These are phyloP conservation scores for Baorangia bicolor DNA, from an alignment of 768 basidiomycete genomes.

Conservation along the genomic window DNA sequence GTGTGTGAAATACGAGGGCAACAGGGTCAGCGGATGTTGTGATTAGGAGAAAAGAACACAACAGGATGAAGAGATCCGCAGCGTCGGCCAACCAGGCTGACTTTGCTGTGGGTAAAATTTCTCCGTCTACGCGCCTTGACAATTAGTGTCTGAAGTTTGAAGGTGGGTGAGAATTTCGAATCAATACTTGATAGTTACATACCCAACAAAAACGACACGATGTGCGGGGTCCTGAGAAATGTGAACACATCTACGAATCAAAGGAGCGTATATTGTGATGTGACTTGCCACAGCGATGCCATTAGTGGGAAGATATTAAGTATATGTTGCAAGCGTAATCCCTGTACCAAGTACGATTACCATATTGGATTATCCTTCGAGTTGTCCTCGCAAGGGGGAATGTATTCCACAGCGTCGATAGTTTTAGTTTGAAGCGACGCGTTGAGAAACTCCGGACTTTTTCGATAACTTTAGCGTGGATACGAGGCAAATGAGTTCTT, in stretches of 20 bases:
- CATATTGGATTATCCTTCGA: background rate
- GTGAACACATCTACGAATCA: background rate
- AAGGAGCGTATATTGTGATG: background rate
- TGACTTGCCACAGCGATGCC: background rate
- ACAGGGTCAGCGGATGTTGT: conserved; percentile 3
- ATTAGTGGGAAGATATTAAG: background rate
- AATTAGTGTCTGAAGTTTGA: background rate
- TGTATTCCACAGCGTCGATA: background rate
- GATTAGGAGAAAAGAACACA: conserved; percentile 2
- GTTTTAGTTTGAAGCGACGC: too few species aligned
- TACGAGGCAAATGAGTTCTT: too few species aligned
- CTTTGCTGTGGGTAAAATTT: background rate
- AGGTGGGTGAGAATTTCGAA: background rate
- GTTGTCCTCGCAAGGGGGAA: background rate
- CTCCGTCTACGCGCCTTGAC: too few species aligned
- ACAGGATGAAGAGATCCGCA: conserved; percentile 5
- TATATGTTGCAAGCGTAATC: background rate
- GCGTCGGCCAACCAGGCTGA: background rate
- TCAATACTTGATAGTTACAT: background rate
- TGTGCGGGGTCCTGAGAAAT: too few species aligned
- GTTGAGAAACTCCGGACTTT: too few species aligned
- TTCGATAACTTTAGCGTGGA: too few species aligned
- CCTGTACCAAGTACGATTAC: background rate
- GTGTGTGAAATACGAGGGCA: conserved; percentile 4
- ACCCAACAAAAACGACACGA: background rate